A percentile compares a stretch with the other conserved stretches of the same genome.
Conservation (phyloP, 208 protist species). For the Borovskyia barvae region DNA sequence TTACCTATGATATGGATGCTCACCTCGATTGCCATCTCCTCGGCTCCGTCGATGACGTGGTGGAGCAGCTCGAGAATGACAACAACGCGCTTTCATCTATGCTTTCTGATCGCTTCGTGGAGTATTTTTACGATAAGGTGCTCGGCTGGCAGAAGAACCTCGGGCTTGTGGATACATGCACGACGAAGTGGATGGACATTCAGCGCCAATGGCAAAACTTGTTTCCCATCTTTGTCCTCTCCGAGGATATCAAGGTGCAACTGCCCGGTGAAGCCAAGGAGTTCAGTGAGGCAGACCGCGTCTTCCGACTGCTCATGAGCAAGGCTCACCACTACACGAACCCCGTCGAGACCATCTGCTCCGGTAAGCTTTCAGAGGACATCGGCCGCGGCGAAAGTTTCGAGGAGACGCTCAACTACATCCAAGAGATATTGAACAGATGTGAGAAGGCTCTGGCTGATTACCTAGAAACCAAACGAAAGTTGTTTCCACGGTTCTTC, state of each 20-base stretch:
- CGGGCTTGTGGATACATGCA: constrained; percentile 95
- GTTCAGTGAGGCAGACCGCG: constrained; percentile 90
- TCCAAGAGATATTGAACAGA: constrained; percentile 90
- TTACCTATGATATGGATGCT: constrained; percentile 89
- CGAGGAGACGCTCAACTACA: constrained; percentile 90
- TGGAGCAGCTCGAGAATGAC: constrained; percentile 95
- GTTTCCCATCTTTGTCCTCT: constrained; percentile 98
- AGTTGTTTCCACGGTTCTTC: constrained; percentile 98
- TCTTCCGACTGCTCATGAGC: constrained; percentile 91
- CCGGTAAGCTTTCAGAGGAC: constrained; percentile 77
- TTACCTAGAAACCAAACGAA: constrained; percentile 98
- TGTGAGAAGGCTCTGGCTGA: constrained; percentile 97
- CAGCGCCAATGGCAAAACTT: constrained; percentile 97
- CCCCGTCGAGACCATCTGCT: constrained; percentile 91
- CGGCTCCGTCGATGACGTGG: constrained; percentile 91
- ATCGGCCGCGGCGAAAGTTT: constrained; percentile 87
- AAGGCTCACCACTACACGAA: constrained; percentile 91
- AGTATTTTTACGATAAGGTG: constrained; percentile 96
- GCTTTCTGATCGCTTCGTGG: constrained; percentile 95
- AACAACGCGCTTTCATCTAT: constrained; percentile 96
- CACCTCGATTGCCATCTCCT: constrained; percentile 90
- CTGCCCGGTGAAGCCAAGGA: constrained; percentile 96
- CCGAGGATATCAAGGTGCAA: constrained; percentile 96
- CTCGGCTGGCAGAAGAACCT: constrained; percentile 96
- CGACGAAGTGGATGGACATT: constrained; percentile 95